Conservation (phyloP, 75 land plant species). For the Cunninghamia lanceolata region DNA sequence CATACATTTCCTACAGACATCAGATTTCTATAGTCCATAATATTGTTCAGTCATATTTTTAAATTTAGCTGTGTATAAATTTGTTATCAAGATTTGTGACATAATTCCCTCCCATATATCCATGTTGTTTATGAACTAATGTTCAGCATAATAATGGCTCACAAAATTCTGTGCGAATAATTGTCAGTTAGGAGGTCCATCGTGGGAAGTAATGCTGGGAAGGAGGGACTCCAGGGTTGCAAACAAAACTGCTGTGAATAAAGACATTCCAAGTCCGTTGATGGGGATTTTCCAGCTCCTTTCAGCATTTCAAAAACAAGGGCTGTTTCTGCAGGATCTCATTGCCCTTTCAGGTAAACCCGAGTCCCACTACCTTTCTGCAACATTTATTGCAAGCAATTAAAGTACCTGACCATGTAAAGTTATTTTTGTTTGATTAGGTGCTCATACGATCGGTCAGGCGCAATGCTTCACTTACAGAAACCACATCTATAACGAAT, state of each 20-base stretch:
- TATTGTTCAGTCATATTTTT: too few relatives aligned
- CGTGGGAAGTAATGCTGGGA: too few relatives aligned
- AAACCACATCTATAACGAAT: conserved; percentile 20
- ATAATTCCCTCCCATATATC: too few relatives aligned
- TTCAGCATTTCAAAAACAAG: not conserved
- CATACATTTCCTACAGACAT: too few relatives aligned
- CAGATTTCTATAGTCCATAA: too few relatives aligned
- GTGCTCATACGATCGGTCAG: conserved; percentile 30
- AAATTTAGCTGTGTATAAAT: too few relatives aligned
- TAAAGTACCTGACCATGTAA: too few relatives aligned
- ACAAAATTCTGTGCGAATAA: not conserved
- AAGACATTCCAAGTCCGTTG: conserved; percentile 9
- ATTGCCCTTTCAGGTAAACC: conserved; percentile 20
- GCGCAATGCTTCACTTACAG: conserved; percentile 17
- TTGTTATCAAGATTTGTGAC: too few relatives aligned
- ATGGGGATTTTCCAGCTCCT: not conserved
- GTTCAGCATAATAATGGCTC: too few relatives aligned
- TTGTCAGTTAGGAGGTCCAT: conserved; percentile 28
- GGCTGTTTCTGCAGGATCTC: conserved; percentile 17
- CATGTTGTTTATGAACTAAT: too few relatives aligned
- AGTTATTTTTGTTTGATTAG: not conserved
- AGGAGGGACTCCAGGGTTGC: too few relatives aligned
- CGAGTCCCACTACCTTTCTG: not conserved
- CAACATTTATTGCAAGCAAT: not conserved
- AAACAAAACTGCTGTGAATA: too few relatives aligned